Evolutionary conservation across 2,329 filamentous ascomycete genomes (phyloP).

Genomic region (Lasiodiplodia hormozganensis): DNA sequence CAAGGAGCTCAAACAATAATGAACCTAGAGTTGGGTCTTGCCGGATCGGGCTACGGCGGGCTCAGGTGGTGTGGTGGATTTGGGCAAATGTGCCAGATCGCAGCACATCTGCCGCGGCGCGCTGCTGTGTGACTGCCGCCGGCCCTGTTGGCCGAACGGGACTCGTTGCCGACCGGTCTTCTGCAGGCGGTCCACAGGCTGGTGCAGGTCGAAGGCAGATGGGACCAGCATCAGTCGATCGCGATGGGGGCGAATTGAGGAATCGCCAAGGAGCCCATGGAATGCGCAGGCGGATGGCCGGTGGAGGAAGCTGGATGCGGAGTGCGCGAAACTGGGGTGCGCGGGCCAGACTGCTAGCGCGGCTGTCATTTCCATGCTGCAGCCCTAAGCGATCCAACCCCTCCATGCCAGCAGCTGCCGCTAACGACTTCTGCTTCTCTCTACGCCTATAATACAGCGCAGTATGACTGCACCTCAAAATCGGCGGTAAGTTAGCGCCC

Average conservation of each 20-base stretch:
- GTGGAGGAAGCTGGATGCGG: neutral
- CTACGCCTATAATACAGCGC: neutral
- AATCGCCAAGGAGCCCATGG: neutral
- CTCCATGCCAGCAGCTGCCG: neutral
- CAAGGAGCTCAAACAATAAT: conserved; percentile 10
- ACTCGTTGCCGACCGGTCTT: neutral
- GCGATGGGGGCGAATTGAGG: neutral
- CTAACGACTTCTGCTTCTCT: neutral
- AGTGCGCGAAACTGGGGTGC: neutral
- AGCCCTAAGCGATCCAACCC: conserved; percentile 1
- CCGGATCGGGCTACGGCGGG: conserved; percentile 3
- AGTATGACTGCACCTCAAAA: neutral
- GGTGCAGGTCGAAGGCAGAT: neutral
- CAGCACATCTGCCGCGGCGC: neutral
- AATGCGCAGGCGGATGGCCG: neutral
- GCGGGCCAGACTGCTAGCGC: neutral
- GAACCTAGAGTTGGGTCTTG: conserved; percentile 17
- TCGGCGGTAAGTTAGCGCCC: neutral
- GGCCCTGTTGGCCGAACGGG: conserved; percentile 2
- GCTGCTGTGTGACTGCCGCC: neutral
- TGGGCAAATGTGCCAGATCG: neutral
- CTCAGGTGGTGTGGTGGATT: conserved; percentile 2
- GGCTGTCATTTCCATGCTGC: neutral
- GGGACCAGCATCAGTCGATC: neutral
- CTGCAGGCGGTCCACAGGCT: neutral